Base-by-base conservation (phyloP, 768 basidiomycete genomes). In the Trichaptum fuscoviolaceum region DNA sequence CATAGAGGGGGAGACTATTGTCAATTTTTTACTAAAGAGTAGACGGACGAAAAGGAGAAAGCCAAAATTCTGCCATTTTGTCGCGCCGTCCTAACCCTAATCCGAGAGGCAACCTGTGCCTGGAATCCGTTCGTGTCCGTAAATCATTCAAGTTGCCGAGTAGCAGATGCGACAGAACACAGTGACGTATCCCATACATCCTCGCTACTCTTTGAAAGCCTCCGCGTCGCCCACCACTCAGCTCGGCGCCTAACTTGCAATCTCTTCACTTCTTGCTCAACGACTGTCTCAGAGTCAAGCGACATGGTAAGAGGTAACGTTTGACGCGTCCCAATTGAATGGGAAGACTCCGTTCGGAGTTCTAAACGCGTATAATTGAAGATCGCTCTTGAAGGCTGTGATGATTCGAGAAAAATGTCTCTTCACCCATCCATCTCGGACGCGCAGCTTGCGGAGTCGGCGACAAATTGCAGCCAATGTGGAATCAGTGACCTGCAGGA, bases 171-270 rank as follows among this genome's bases (percentile, higher is more conserved):
- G 8, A 30, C 30, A 52, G 12, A 52, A 15, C 42, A 52, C 2
- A 2, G 15, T 12, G 12, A 20, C 42, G 10, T 20, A 67, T 93
- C 89, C 96, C 96, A 99, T 1, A 99, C 87, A 74, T 96, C 94
- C 78, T 99, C 96, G 70, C 94, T 96, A 77, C 93, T 95, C 75
- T 86, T 87, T 23, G 77, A 82, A 9, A 92, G 73, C 64, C 96
- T 80, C 64, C 91, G 79, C 35, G 82, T 79, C 5, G 96, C 94
- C 96, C 95, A 97, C 95, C 95, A 96, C 74, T 96, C 93, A 1
- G 96, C 96, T 64, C 92, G 82, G 20, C 91, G 82, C 62, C 81
- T 77, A 61, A 77, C 78, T 58, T 81, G 82, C 35, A 94, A 81
- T 69, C 87, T 85, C 12, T 78, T 84, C 66, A 85, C 85, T 75